These are phyloP conservation scores for Striga asiatica DNA, from an alignment of 257 asterid genomes.

Conservation along the genomic window DNA sequence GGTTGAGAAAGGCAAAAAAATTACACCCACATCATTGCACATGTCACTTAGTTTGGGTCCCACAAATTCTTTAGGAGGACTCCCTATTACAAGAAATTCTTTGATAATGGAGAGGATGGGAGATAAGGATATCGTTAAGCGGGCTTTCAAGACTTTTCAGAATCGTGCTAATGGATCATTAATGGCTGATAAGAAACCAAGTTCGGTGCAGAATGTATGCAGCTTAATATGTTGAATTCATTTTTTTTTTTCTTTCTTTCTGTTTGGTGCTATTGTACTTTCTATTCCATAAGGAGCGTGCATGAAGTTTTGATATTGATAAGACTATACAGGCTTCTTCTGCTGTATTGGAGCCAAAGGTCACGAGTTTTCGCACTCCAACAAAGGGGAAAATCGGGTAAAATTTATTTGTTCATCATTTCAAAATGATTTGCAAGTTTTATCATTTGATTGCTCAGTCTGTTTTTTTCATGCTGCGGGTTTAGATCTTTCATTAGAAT, in stretches of 20 bases:
- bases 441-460: not conserved
- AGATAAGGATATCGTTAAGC: constrained; percentile 80
- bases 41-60: constrained; percentile 78
- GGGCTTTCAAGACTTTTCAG: constrained; percentile 84
- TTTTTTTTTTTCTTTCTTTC: not conserved
- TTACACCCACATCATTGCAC: constrained; percentile 56
- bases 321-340: constrained; percentile 34
- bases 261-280: not conserved
- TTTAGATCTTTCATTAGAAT: too few species aligned
- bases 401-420: not conserved
- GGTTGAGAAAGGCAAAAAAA: constrained; percentile 31
- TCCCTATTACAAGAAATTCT: constrained; percentile 50
- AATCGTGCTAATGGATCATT: constrained; percentile 39
- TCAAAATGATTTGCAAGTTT: not conserved
- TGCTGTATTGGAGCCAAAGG: constrained; percentile 31
- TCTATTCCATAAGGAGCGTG: not conserved
- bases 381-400: constrained; percentile 59
- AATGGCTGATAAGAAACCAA: constrained; percentile 26
- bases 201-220: constrained; percentile 36
- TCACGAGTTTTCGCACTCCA: constrained; percentile 28
- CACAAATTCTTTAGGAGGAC: constrained; percentile 25
- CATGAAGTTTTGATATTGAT: not conserved
- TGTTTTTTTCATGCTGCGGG: too few species aligned
- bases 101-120: constrained; percentile 94
- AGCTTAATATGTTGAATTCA: not conserved